A percentile compares a stretch with the other conserved stretches of the same genome.
Evolutionary conservation across 306 rosid genomes (phyloP).

Genomic region (Casuarina glauca): DNA sequence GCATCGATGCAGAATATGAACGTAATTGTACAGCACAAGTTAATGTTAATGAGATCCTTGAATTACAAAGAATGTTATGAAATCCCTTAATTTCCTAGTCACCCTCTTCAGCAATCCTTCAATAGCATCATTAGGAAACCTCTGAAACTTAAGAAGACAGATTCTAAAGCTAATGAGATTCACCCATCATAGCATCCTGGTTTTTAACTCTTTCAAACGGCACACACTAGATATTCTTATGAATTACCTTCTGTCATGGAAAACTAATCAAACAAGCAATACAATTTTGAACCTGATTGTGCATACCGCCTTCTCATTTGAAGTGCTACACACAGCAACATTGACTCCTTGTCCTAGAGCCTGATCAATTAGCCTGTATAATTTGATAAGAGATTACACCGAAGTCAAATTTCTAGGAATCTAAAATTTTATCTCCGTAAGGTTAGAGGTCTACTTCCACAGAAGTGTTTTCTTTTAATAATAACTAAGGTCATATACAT

Average conservation of each 20-base stretch:
- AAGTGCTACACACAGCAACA: constrained; percentile 98
- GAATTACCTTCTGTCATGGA: neutral
- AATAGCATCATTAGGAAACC: constrained; percentile 7
- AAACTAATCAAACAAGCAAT: constrained; percentile 26
- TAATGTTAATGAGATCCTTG: neutral
- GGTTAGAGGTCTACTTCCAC: neutral
- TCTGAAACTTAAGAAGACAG: constrained; percentile 11
- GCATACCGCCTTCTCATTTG: constrained; percentile 99
- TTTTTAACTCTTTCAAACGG: neutral
- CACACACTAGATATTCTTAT: neutral
- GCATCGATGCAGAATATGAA: neutral
- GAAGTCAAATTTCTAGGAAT: neutral
- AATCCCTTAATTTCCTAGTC: constrained; percentile 1
- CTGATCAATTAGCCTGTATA: constrained; percentile 82
- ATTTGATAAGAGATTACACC: constrained; percentile 28
- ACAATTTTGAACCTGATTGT: constrained; percentile 42
- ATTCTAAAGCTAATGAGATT: constrained; percentile 4
- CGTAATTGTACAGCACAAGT: neutral
- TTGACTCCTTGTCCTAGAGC: constrained; percentile 84
- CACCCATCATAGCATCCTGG: neutral
- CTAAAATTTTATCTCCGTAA: neutral
- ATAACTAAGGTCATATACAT: constrained; percentile 9
- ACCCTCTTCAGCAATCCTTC: neutral
- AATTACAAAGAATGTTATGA: neutral
- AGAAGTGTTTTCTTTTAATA: neutral